Evolutionary conservation across 2,329 filamentous ascomycete genomes (phyloP), one percentile per base, ranked within the genome.

Genomic region (Neoscytalidium dimidiatum): DNA sequence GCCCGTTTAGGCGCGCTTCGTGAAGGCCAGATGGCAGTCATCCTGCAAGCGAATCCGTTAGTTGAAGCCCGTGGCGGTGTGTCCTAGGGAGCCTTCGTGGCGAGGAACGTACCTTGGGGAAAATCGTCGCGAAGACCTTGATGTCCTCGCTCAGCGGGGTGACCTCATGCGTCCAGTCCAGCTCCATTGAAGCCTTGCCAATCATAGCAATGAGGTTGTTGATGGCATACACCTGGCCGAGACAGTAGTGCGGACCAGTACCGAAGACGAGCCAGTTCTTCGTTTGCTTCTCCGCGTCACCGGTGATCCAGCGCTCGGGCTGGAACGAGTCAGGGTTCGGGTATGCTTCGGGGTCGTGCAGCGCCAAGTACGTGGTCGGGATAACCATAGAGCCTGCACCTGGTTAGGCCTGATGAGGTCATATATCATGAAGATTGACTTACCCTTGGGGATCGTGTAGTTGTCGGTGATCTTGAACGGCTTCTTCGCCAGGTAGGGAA

Each of bases 201-300:
- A 97, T 86, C 85, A 96, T 91, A 52, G 92, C 87, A 74, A 92
- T 94, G 72, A 99, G 82, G 79, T 97, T 97, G 67, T 93, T 84
- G 77, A 92, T 89, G 8, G 93, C 95, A 74, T 97, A 99, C 49
- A 89, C 89, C 82, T 98, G 94, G 61, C 94, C 95, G 38, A 98
- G 85, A 78, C 95, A 99, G 83, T 98, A 97, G 81, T 98, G 95
- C 71, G 95, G 92, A 7, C 95, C 95, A 19, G 92, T 94, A 73
- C 95, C 95, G 72, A 99, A 98, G 19, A 98, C 94, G 60, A 99
- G 85, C 84, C 90, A 98, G 84, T 98, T 99, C 89, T 97, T 98
- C 75, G 89, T 90, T 70, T 94, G 90, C 78, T 90, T 88, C 79
- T 97, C 94, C 13, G 94, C 95, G 71, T 94, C 91, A 66, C 94